These are phyloP conservation scores for Phalaenopsis aphrodite DNA, from an alignment of 106 monocot species.

Conservation along the genomic window DNA sequence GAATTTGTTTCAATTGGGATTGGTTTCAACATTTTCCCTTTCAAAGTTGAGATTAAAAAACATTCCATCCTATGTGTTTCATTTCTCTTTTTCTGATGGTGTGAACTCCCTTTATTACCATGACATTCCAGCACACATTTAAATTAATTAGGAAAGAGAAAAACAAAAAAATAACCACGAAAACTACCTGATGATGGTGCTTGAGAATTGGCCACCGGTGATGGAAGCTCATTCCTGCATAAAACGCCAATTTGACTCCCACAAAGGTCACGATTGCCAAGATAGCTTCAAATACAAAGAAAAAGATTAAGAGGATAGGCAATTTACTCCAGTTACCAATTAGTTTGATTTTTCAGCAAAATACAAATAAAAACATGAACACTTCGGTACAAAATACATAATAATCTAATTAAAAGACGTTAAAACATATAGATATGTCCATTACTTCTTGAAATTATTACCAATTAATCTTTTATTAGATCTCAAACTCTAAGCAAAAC, in stretches of 20 bases:
- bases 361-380: neutral
- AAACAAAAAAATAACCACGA: neutral
- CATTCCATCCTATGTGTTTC: too few relatives aligned
- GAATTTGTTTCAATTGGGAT: too few relatives aligned
- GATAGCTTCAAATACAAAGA: conserved; percentile 33
- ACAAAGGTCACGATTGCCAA: conserved; percentile 79
- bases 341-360: neutral
- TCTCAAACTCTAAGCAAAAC: neutral
- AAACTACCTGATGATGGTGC: conserved; percentile 36
- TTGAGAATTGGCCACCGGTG: conserved; percentile 27
- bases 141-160: neutral
- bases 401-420: neutral
- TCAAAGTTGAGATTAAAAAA: too few relatives aligned
- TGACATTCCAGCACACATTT: too few relatives aligned
- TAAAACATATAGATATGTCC: neutral
- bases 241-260: conserved; percentile 60
- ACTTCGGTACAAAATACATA: neutral
- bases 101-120: too few relatives aligned
- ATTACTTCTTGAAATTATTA: neutral
- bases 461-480: neutral
- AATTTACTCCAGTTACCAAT: neutral
- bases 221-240: conserved; percentile 49
- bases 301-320: neutral
- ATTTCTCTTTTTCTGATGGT: too few relatives aligned
- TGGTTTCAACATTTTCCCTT: too few relatives aligned